Percentiles rank a stretch among this genome's conserved stretches.
These are phyloP conservation scores for Xylariaceae sp. DNA, from an alignment of 2,329 filamentous ascomycete genomes.

Conservation along the genomic window DNA sequence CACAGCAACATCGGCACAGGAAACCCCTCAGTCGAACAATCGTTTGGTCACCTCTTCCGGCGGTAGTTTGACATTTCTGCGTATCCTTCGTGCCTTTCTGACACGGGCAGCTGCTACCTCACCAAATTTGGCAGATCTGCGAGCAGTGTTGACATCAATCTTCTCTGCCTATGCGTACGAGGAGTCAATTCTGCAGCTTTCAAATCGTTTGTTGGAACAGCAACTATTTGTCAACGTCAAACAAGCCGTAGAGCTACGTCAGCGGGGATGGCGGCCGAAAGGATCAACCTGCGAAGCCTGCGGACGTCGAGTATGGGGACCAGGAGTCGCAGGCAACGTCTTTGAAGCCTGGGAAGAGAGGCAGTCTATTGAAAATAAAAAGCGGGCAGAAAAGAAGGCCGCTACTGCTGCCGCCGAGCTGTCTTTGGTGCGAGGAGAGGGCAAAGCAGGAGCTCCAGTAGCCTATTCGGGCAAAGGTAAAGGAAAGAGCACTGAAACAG, in stretches of 20 bases:
- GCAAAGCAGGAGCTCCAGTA: constrained; percentile 37
- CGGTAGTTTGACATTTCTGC: constrained; percentile 80
- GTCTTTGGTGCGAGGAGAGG: constrained; percentile 42
- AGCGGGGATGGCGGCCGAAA: constrained; percentile 86
- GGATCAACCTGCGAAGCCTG: constrained; percentile 90
- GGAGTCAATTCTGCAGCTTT: constrained; percentile 82
- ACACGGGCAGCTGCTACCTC: constrained; percentile 80
- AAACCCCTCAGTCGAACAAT: constrained; percentile 39
- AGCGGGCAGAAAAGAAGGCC: constrained; percentile 52
- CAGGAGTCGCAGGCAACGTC: constrained; percentile 76
- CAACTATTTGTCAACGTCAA: constrained; percentile 86
- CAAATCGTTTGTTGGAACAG: constrained; percentile 84
- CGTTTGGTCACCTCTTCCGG: constrained; percentile 46
- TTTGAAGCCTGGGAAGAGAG: constrained; percentile 83
- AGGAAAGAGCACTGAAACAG: constrained; percentile 57
- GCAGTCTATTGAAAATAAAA: constrained; percentile 54
- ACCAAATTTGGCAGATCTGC: constrained; percentile 84
- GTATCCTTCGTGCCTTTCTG: constrained; percentile 87
- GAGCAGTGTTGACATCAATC: constrained; percentile 83
- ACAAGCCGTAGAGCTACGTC: constrained; percentile 74
- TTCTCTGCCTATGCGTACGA: constrained; percentile 97
- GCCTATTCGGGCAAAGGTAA: constrained; percentile 50
- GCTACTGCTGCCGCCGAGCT: constrained; percentile 21
- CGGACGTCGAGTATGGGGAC: constrained; percentile 83
- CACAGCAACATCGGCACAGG: constrained; percentile 69